Base-by-base conservation (phyloP, 2,329 filamentous ascomycete species). In the Phoma herbarum region DNA sequence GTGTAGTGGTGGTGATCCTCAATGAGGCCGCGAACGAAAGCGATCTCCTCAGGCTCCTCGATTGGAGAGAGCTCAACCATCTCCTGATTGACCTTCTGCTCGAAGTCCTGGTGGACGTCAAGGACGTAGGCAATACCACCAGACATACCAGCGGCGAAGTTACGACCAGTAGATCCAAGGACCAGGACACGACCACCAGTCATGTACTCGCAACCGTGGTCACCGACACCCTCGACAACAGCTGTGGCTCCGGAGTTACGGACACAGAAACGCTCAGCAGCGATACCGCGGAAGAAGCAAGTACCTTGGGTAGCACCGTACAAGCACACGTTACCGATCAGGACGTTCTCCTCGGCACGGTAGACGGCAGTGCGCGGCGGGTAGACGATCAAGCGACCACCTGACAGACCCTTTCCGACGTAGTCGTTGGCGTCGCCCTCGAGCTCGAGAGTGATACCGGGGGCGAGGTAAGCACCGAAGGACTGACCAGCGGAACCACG, bases 181-280 rank as follows among this genome's bases (percentile, higher is more conserved):
- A 96, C 86, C 64, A 98, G 82, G 49, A 97, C 85, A 74, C 93
- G 92, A 75, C 94, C 94, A 76, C 94, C 94, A 72, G 94, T 97
- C 94, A 98, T 98, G 86, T 98, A 98, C 84, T 98, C 94, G 76
- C 93, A 97, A 63, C 92, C 91, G 77, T 98, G 94, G 78, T 98
- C 94, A 84, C 94, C 94, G 65, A 96, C 87, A 80, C 94, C 94
- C 80, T 98, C 94, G 62, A 97, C 93, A 65, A 98, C 91, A n/a
- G 94, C 93, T 26, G 90, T 96, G 49, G 92, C 94, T 80, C 94
- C 94, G 1, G 94, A 97, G 83, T 98, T 98, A 69, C 94, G 90
- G 66, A 98, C 94, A 62, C 93, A 93, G 77, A 98, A 98, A 73
- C 94, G 91, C 83, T 98, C 94, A 41, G 94, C 94, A 73, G 94